These are phyloP conservation scores for Wickerhamia fluorescens DNA, from an alignment of 805 yeast genomes.

Conservation along the genomic window DNA sequence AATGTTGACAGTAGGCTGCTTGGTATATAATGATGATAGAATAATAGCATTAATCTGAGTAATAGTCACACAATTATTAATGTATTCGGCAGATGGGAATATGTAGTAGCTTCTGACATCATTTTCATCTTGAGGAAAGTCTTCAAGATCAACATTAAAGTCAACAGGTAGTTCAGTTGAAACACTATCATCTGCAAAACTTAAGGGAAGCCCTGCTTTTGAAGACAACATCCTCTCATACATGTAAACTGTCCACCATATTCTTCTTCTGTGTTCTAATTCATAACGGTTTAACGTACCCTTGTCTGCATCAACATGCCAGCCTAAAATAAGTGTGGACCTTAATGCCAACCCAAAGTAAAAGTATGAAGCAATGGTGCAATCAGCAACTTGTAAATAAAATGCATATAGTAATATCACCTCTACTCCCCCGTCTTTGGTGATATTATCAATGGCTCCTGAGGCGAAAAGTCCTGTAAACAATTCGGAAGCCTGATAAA, in stretches of 20 bases:
- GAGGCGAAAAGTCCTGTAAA: slow-evolving; percentile 72
- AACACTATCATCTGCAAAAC: slow-evolving; percentile 76
- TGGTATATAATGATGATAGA: slow-evolving; percentile 60
- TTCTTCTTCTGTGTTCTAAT: slow-evolving; percentile 43
- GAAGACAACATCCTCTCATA: slow-evolving; percentile 69
- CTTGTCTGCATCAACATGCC: slow-evolving; percentile 78
- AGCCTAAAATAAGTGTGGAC: slow-evolving; percentile 64
- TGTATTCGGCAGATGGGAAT: slow-evolving; percentile 73
- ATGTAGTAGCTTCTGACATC: slow-evolving; percentile 62
- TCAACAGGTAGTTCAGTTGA: slow-evolving; percentile 71
- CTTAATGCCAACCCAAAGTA: slow-evolving; percentile 73
- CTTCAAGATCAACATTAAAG: slow-evolving; percentile 48
- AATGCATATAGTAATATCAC: slow-evolving; percentile 70
- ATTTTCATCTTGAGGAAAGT: slow-evolving; percentile 28
- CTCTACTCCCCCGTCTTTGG: slow-evolving; percentile 76
- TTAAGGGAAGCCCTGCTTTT: slow-evolving; percentile 73
- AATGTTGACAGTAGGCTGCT: slow-evolving; percentile 70
- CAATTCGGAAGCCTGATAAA: slow-evolving; percentile 71
- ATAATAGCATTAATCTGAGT: slow-evolving; percentile 75
- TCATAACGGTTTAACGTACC: slow-evolving; percentile 48
- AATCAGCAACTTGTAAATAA: slow-evolving; percentile 76
- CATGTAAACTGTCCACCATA: slow-evolving; percentile 47
- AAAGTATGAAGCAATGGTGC: slow-evolving; percentile 74
- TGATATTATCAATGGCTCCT: slow-evolving; percentile 72
- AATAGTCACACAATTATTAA: slow-evolving; percentile 69